Evolutionary conservation across 257 asterid species (phyloP), one percentile per base, ranked within the genome.

Genomic region (Nicotiana attenuata): DNA sequence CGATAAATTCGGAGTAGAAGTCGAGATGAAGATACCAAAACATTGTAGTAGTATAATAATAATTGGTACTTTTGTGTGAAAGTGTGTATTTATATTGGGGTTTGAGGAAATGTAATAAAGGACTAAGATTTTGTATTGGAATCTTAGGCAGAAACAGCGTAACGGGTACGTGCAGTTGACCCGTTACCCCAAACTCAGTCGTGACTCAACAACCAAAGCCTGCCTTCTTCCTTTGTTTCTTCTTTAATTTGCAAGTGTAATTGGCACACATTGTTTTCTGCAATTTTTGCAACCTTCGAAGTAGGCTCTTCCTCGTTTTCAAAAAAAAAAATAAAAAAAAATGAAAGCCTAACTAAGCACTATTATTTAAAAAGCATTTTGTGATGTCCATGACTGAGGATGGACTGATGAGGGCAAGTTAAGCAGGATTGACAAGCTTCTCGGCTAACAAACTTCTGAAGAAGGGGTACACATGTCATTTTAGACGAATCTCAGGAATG

Each of bases 161-260:
- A 69, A 83, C 89, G 88, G 85, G 85, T 88, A 88, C 89, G 89
- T 81, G 83, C 85, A 56, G 87, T 85, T 84, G 85, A 79, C 80
- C 64, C 82, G 52, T 15, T 68, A 24, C 50, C 45, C 84, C 5
- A 28, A 71, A 69, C 38, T 80, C 73, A 47, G 61, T 73, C 79
- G 79, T 73, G 79, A 73, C 79, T 22, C 79, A 47, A 73, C 61
- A 47, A 73, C 15, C 79, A 73, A 73, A 73, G 79, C 60, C 22
- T 24, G 24, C 5, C 60, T 73, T 38, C 57, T 38, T 69, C 26
- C 22, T 41, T 7, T 41, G 10, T 41, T 41, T 71, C 59, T 45
- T 41, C 55, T 38, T 71, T 38, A 38, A 7, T 38, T 38, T 63
- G 20, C 31, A 35, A 53, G 3, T 26, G 5, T 20, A 63, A 29